Base-by-base conservation (phyloP, 2,329 filamentous ascomycete species). In the Penicillium sp. region DNA sequence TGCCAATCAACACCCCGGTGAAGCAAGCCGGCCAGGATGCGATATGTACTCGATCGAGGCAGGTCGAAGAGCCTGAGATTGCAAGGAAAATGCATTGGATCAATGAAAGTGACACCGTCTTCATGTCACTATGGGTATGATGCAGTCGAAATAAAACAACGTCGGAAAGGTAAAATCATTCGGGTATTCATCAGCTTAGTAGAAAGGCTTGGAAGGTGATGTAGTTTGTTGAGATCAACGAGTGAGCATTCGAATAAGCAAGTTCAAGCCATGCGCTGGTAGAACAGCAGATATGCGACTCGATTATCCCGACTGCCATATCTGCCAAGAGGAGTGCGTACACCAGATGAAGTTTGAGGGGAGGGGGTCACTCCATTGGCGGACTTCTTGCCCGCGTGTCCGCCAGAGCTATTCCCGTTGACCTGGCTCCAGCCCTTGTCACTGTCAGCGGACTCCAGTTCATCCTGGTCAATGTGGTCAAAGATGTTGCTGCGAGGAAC, bases 251-350 rank as follows among this genome's bases (percentile, higher is more conserved):
- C 6, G n/a, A n/a, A 22, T 36, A 22, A n/a, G 28, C 8, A 14
- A 20, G 39, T n/a, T 27, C 41, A 67, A 47, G 56, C 61, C 49
- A 93, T 80, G 61, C 82, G 82, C 73, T 96, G 86, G 69, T 98
- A 98, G 72, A 98, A 95, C 63, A 98, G 73, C 56, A 98, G 81
- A 71, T 98, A 98, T 3, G 93, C 93, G 48, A 96, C 91, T 77
- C 95, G 95, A 77, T 91, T 95, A 68, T 97, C 91, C 69, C 88
- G 89, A 64, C 87, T 69, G 14, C 77, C 77, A 59, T 83, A 82
- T 68, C 69, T 67, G 46, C 69, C 69, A 37, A 70, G 81, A 76
- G 65, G 74, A 52, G 68, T 81, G 69, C 71, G 80, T 77, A 62
- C 75, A 55, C 73, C 80, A 77, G 72, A 75, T 70, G 69, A 73